Base-by-base conservation (phyloP, 2,329 filamentous ascomycete species). In the Lithohypha guttulata region DNA sequence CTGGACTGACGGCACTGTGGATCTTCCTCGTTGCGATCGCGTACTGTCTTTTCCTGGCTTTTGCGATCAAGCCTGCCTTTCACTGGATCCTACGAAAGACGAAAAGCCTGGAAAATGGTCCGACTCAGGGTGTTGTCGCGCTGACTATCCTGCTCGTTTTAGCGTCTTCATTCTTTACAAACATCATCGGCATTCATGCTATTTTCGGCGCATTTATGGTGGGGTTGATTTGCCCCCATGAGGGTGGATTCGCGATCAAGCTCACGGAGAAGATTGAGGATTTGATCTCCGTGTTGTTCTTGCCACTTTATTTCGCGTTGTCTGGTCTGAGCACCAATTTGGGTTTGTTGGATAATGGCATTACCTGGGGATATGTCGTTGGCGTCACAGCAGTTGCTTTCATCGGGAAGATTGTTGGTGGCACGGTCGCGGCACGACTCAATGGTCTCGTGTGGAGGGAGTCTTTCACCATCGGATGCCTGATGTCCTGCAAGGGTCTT, bases 401-500 rank as follows among this genome's bases (percentile, higher is more conserved):
- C 54, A 64, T 77, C 15, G 84, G 80, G 34, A 96, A 96, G 59
- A 81, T 96, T 36, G 66, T 79, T 9, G 89, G 87, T 28, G 86
- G 84, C 13, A 79, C 84, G 0, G 42, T 93, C 1, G 85, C 87
- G 6, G 86, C 89, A 1, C 74, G 77, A 23, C 55, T 76, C 2
- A 84, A 77, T 51, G 85, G 81, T 18, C 67, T 95, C 35, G 71
- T 93, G 1, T 96, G 89, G 89, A 75, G 87, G 43, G 89, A 96
- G 58, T 87, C 82, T 42, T 74, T 93, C 21, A 77, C 84, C 1
- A 91, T 96, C 49, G 89, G 89, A 10, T 77, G 80, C 11, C 63
- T 95, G 52, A 96, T 96, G 89, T 93, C 84, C 61, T 96, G 89
- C 61, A 96, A 96, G 60, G 89, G 89, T 53, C 69, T 96, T 7